Evolutionary conservation across 176 grass and related monocot species (phyloP).

Genomic region (Oryza meridionalis): DNA sequence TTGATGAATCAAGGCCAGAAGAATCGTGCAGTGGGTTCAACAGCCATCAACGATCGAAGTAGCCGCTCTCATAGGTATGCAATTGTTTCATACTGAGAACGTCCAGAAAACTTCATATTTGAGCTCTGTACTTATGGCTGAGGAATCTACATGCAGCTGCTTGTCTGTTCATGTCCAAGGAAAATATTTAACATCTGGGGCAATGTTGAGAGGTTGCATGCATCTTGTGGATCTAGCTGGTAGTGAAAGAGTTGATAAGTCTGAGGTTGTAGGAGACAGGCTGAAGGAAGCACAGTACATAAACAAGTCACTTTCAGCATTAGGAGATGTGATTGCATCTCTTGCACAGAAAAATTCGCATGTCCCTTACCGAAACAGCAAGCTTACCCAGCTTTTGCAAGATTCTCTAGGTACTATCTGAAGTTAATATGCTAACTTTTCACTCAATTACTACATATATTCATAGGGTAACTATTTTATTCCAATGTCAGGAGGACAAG

Average conservation of each 20-base stretch:
- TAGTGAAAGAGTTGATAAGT: conserved; percentile 91
- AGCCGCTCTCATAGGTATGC: conserved; percentile 89
- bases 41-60: conserved; percentile 85
- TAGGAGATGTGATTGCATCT: conserved; percentile 89
- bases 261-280: conserved; percentile 77
- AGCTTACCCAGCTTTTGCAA: conserved; percentile 93
- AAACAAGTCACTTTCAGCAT: conserved; percentile 90
- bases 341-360: conserved; percentile 86
- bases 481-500: conserved; percentile 79
- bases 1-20: conserved; percentile 81
- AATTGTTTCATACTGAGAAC: conserved; percentile 33
- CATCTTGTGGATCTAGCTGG: conserved; percentile 93
- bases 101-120: conserved; percentile 22
- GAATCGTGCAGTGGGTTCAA: conserved; percentile 73
- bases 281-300: conserved; percentile 92
- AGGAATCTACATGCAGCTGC: conserved; percentile 58
- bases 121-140: conserved; percentile 32
- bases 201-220: conserved; percentile 71
- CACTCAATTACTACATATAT: conserved; percentile 29
- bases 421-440: conserved; percentile 23
- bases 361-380: conserved; percentile 92
- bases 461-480: conserved; percentile 28
- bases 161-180: conserved; percentile 93
- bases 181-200: conserved; percentile 61
- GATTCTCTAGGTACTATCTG: conserved; percentile 75